Conservation (phyloP, 352 stramenopile genomes). For the Phytophthora kernoviae region DNA sequence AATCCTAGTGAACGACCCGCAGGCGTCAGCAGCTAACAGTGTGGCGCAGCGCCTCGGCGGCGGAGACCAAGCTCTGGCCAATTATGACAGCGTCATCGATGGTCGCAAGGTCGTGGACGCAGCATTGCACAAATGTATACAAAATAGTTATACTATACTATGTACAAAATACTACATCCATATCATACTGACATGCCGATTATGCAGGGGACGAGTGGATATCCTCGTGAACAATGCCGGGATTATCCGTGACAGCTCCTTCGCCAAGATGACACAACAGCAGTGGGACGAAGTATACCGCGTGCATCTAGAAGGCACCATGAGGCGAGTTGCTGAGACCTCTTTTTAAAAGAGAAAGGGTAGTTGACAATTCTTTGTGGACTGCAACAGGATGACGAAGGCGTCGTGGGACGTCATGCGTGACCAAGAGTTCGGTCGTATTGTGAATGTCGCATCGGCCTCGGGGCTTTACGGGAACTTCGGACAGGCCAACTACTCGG, state of each 20-base stretch:
- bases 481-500: slow-evolving; percentile 89
- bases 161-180: neutral
- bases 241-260: slow-evolving; percentile 89
- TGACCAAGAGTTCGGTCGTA: slow-evolving; percentile 81
- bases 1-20: slow-evolving; percentile 87
- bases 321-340: too few species aligned
- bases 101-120: slow-evolving; percentile 83
- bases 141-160: too few species aligned
- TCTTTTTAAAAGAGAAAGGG: too few species aligned
- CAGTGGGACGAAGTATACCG: slow-evolving; percentile 85
- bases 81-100: slow-evolving; percentile 75
- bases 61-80: slow-evolving; percentile 62
- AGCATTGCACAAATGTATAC: slow-evolving; percentile 80
- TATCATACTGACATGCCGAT: neutral
- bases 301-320: slow-evolving; percentile 87
- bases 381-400: slow-evolving; percentile 57
- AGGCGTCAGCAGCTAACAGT: slow-evolving; percentile 53
- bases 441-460: slow-evolving; percentile 84
- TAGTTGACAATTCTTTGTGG: too few species aligned
- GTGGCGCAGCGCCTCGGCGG: slow-evolving; percentile 68
- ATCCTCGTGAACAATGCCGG: slow-evolving; percentile 95
- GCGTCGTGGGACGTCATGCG: slow-evolving; percentile 81
- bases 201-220: slow-evolving; percentile 78
- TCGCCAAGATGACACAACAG: slow-evolving; percentile 84
- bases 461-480: slow-evolving; percentile 91